Evolutionary conservation across 2,329 filamentous ascomycete species (phyloP), one percentile per base, ranked within the genome.

Genomic region (Gyromitra esculenta): DNA sequence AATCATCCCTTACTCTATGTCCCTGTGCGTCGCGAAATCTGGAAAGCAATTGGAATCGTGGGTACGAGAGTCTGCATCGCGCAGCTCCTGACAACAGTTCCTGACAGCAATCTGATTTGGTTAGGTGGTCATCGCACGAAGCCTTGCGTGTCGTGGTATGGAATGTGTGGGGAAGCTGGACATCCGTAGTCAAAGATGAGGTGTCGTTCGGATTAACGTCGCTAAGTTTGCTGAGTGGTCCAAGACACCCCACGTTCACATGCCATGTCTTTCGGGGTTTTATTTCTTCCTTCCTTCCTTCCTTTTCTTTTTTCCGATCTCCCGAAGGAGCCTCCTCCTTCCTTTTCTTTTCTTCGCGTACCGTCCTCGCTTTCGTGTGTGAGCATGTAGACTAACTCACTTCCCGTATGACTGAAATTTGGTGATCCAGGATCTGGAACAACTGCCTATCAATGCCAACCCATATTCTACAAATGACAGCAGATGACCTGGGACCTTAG

Each of bases 121-220:
- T 67, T 66, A 67, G 62, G 56, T 50, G 41, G 68, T 13, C 68
- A 76, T 67, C 68, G 68, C 56, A 31, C 54, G 21, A 43, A 67
- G 37, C 18, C 18, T 64, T 54, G 57, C 57, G 35, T 76, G 74
- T 74, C 69, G 57, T 76, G 69, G 56, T 74, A 76, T 48, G 69
- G 57, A 68, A 76, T 56, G 68, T 68, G 69, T 76, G 70, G 74
- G 64, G 74, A 68, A 76, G 54, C 56, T 66, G 54, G 62, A 43
- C 39, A 72, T 57, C 62, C 59, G 69, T 41, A 59, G 52, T 64
- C 57, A 62, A 76, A 70, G 74, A 76, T 76, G 74, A 69, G 74
- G 74, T 76, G 74, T 76, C 74, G 74, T 76, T 68, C 74, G 70
- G 69, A 64, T 76, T 73, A 76, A 74, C 74, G 63, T 69, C 70